Percentiles rank a stretch among this genome's conserved stretches.
These are phyloP conservation scores for Quercus phellos DNA, from an alignment of 331 rosid species.

Conservation along the genomic window DNA sequence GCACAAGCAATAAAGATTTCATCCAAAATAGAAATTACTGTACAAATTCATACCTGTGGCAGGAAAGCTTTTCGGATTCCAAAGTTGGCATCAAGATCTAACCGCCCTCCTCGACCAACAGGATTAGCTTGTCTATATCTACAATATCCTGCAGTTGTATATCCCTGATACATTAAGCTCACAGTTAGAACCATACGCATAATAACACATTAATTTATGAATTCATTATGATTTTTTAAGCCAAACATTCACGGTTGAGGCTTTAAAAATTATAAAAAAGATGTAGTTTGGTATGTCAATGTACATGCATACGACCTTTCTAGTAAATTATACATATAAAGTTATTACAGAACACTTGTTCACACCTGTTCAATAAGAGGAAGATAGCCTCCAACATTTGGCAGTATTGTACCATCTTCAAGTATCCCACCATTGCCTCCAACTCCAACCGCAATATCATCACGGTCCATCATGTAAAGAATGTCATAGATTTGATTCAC, in stretches of 20 bases:
- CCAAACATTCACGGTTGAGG: no score
- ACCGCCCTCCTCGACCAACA: constrained; percentile 40
- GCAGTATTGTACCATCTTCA: constrained; percentile 36
- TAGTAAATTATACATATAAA: not conserved
- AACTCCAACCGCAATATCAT: constrained; percentile 47
- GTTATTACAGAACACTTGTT: not conserved
- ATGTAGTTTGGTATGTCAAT: not conserved
- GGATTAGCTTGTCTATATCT: constrained; percentile 56
- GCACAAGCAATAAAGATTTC: not conserved
- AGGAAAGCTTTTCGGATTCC: constrained; percentile 53
- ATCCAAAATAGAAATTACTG: not conserved
- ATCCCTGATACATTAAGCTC: constrained; percentile 26
- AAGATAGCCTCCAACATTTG: constrained; percentile 58
- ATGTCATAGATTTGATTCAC: constrained; percentile 53
- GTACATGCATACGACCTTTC: not conserved
- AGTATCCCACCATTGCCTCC: constrained; percentile 54
- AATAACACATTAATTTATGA: not conserved
- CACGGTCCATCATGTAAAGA: constrained; percentile 58
- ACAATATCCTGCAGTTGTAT: constrained; percentile 48
- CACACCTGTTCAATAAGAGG: constrained; percentile 54
- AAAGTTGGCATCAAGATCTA: constrained; percentile 42
- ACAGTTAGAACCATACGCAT: not conserved
- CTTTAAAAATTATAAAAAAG: not conserved
- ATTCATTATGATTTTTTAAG: no score
- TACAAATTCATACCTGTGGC: constrained; percentile 38